Evolutionary conservation across 257 asterid species (phyloP), one percentile per base, ranked within the genome.

Genomic region (Salvia rosmarinus): DNA sequence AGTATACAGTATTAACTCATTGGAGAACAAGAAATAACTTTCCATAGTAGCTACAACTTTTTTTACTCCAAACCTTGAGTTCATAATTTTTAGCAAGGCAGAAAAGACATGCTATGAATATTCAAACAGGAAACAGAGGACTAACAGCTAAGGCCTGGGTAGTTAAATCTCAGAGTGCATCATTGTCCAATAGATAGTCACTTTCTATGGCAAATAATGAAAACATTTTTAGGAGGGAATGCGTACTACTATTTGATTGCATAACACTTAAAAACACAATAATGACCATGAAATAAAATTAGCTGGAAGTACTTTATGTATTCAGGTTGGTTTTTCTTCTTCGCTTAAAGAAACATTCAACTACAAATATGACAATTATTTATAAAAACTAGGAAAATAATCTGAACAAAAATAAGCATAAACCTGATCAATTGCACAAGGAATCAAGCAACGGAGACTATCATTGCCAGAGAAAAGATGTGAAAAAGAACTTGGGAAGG

Each of bases 341-440:
- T 52, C 60, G 55, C 40, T 67, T 17, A 1, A 19, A 46, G 40
- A 19, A 28, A 79, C 34, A 5, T 0, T 37, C 39, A 34, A 57
- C 25, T 14, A 30, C 49, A 10, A 35, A 17, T 25, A 23, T 9
- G 9, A 56, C 16, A 56, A 56, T 42, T 8, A 37, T 6, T 8
- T 30, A 20, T 7, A 23, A 47, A 35, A 57, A 61, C 12, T 19
- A 64, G 32, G 16, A 57, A 37, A 55, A 4, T 23, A 28, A 69
- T 54, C 61, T 6, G 76, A 75, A 68, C 10, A n/a, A 57, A 78
- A 72, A 74, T 21, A 64, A 78, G 78, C 52, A 60, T 0, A 39
- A 68, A 94, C 98, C 98, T 94, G 98, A 77, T 94, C 97, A 40
- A 94, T 94, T 52, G 98, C 98, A 67, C 98, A 94, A 37, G 98